Base-by-base conservation (phyloP, 1,139 yeast genomes). In the Saccharomyces hybrid region DNA sequence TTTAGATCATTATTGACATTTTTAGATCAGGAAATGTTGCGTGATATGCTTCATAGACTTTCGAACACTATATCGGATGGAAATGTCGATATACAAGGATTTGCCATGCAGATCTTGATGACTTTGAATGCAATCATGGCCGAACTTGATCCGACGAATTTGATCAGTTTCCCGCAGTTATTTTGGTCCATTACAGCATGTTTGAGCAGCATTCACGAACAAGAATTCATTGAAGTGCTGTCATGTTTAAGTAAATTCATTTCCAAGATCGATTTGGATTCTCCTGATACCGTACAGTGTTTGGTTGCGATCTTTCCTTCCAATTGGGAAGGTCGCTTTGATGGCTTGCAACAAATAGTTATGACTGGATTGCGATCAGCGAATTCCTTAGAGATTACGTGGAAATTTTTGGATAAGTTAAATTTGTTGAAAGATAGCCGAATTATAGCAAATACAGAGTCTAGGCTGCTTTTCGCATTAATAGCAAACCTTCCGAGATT, bases 111-210 rank as follows among this genome's bases (percentile, higher is more conserved):
- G 72, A 93, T 93, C 55, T 74, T 93, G 59, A 91, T 91, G 97
- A 93, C 99, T 0, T 72, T 93, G 62, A 89, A 91, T 71, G 96
- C 97, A 0, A 83, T 90, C 16, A 86, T 95, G 0, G 95, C 96
- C 0, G 95, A 89, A 63, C 74, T 90, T 50, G 87, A 84, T 60
- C 78, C 93, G 3, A 88, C 81, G 48, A 86, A 88, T 60, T 73
- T 93, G 58, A 84, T 88, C 57, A 88, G 88, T 60, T 89, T 86
- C 69, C 99, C 99, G 0, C 98, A 91, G 68, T 73, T 93, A 46
- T 95, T 93, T 68, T 93, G 99, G 99, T 87, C 93, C 1, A 83
- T 95, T 34, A 95, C 91, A 29, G 99, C 99, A 0, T 87, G 97
- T 63, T 74, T 93, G 60, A 85, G 86, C 55, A 89, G 97, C 0